phyloP scores from a whole-genome alignment of 805 yeast species.

The Candida incommunis region DNA sequence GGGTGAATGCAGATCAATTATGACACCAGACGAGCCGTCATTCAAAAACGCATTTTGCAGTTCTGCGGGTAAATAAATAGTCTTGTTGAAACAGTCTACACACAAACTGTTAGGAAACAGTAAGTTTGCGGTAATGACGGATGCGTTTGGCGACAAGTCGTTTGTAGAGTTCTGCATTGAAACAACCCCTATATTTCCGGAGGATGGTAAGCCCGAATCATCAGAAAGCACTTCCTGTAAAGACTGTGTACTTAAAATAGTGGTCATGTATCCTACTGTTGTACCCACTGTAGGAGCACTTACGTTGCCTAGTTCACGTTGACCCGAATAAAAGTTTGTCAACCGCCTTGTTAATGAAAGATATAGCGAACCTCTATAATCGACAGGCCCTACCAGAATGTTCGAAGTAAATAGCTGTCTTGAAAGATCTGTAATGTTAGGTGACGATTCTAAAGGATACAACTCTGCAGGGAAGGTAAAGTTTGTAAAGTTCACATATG shows the following conservation, averaged over 20 bases:
- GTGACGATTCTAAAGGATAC: conserved; percentile 23
- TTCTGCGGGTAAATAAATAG: conserved; percentile 5
- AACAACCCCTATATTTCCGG: conserved; percentile 10
- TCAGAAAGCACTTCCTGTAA: conserved; percentile 28
- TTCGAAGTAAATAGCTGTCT: conserved; percentile 20
- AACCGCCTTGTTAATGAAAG: conserved; percentile 68
- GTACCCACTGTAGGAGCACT: neutral
- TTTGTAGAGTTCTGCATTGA: conserved; percentile 8
- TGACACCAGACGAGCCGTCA: conserved; percentile 31
- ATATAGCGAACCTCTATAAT: conserved; percentile 32
- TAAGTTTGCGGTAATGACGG: conserved; percentile 1
- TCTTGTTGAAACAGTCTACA: neutral
- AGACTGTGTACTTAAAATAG: conserved; percentile 35
- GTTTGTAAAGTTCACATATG: conserved; percentile 11
- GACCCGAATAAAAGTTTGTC: conserved; percentile 56
- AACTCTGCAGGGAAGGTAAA: conserved; percentile 33
- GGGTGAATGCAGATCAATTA: conserved; percentile 21
- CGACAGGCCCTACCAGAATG: conserved; percentile 53
- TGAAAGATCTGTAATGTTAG: conserved; percentile 30
- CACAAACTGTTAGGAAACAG: conserved; percentile 3
- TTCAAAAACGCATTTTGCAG: conserved; percentile 16
- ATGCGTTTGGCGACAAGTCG: conserved; percentile 11
- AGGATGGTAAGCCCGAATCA: conserved; percentile 25
- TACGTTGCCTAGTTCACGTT: conserved; percentile 33
- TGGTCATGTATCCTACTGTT: conserved; percentile 49